Conservation (phyloP, 163 green algal genomes). For the Chloroidium sp. region DNA sequence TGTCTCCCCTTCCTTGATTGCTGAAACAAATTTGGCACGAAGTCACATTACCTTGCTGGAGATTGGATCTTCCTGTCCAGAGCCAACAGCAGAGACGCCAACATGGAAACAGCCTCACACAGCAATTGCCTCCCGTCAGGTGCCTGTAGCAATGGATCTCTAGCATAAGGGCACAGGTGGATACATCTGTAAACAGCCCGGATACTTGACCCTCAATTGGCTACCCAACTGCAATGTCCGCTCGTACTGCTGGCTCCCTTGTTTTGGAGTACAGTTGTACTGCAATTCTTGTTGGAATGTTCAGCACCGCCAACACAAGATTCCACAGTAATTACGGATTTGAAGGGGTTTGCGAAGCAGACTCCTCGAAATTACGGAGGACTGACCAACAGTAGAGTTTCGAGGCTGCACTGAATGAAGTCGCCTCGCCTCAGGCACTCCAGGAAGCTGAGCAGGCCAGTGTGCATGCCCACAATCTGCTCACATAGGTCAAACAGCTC, state of each 20-base stretch:
- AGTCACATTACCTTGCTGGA: no score
- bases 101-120: slow-evolving; percentile 9
- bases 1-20: no score
- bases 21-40: no score
- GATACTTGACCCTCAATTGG: neutral
- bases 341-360: neutral
- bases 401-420: slow-evolving; percentile 12
- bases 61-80: slow-evolving; percentile 2
- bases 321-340: neutral
- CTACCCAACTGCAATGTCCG: neutral
- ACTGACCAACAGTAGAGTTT: slow-evolving; percentile 1
- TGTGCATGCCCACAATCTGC: slow-evolving; percentile 11
- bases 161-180: neutral
- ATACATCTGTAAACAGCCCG: neutral
- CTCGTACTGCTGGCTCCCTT: neutral
- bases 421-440: neutral
- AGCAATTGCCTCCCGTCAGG: slow-evolving; percentile 13
- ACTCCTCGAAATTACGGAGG: neutral
- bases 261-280: neutral
- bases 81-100: slow-evolving; percentile 11
- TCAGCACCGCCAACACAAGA: neutral
- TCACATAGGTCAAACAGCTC: slow-evolving; percentile 7
- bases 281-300: neutral
- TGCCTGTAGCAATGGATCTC: neutral
- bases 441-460: slow-evolving; percentile 4